phyloP scores from a whole-genome alignment of 257 asterid species.

The Nicotiana noctiflora region DNA sequence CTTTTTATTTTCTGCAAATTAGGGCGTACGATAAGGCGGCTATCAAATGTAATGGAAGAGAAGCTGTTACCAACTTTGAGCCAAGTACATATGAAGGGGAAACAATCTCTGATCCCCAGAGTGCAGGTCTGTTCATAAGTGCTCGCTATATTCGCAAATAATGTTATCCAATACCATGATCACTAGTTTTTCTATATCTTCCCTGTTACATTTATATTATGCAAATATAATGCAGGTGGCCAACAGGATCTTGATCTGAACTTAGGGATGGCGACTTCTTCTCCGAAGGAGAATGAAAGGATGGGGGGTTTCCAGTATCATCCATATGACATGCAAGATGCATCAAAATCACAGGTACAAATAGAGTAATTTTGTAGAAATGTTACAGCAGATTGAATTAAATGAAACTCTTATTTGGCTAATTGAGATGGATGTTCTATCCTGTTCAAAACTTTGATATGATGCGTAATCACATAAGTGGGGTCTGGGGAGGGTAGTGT shows the following conservation, averaged over 20 bases:
- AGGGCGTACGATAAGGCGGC: slow-evolving; percentile 89
- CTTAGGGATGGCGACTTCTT: slow-evolving; percentile 56
- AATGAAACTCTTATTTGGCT: background rate
- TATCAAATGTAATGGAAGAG: slow-evolving; percentile 58
- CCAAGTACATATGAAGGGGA: slow-evolving; percentile 42
- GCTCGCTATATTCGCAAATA: background rate
- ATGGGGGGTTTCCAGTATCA: slow-evolving; percentile 28
- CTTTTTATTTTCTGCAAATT: slow-evolving; percentile 24
- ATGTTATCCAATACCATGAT: background rate
- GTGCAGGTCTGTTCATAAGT: slow-evolving; percentile 24
- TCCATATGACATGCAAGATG: slow-evolving; percentile 36
- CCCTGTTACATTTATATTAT: background rate
- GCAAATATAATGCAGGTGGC: slow-evolving; percentile 25
- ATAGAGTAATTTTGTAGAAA: background rate
- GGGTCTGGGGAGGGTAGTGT: too few species aligned
- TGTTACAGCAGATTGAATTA: background rate
- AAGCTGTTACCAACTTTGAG: slow-evolving; percentile 73
- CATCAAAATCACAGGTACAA: slow-evolving; percentile 33
- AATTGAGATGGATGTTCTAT: too few species aligned
- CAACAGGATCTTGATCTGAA: slow-evolving; percentile 54
- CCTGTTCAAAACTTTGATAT: too few species aligned
- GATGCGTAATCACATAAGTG: too few species aligned
- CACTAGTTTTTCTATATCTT: background rate
- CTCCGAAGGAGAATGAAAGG: slow-evolving; percentile 35
- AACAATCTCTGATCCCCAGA: slow-evolving; percentile 15